Base-by-base conservation (phyloP, 352 stramenopile genomes). In the Phytophthora sp. region DNA sequence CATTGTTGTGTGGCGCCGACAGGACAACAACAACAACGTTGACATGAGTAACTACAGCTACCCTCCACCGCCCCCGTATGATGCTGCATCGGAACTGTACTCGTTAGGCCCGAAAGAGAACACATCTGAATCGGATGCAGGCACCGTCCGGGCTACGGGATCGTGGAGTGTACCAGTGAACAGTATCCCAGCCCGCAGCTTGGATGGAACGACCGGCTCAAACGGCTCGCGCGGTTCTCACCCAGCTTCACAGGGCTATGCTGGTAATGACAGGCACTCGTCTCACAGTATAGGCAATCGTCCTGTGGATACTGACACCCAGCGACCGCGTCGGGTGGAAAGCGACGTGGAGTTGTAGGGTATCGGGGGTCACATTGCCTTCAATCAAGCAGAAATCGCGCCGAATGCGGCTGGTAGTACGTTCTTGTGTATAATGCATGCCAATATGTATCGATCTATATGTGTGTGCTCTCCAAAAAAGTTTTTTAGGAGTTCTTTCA, bases 261-360 rank as follows among this genome's bases (percentile, higher is more conserved):
- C 26, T 46, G 33, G 70, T n/a, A 26, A 33, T 30, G 39, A 62
- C 7, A 57, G 73, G 50, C 31, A 69, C 54, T 47, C 54, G 42
- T 44, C 56, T 57, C 57, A 77, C 66, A 31, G 36, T 35, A 42
- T 56, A 42, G 51, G 57, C 23, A 82, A 75, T 57, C 74, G 45
- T 33, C 57, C 65, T 39, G 70, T 55, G 52, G 73, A 66, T 41
- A 65, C 41, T 33, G 73, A 69, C 27, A 35, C 27, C 9, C 54
- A 50, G 8, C 77, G 69, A 13, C 63, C 51, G 36, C 74, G 76
- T 38, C 77, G 78, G 12, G 66, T 88, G 9, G 82, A 88, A 57
- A 91, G 80, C 56, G 82, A 91, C 33, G 66, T 90, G 30, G 82
- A 90, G 54, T 69, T 90, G 12, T 90, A 78, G 63, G 55, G 3